phyloP scores from a whole-genome alignment of 2,329 filamentous ascomycete species.

The Sporothrix inflata region DNA sequence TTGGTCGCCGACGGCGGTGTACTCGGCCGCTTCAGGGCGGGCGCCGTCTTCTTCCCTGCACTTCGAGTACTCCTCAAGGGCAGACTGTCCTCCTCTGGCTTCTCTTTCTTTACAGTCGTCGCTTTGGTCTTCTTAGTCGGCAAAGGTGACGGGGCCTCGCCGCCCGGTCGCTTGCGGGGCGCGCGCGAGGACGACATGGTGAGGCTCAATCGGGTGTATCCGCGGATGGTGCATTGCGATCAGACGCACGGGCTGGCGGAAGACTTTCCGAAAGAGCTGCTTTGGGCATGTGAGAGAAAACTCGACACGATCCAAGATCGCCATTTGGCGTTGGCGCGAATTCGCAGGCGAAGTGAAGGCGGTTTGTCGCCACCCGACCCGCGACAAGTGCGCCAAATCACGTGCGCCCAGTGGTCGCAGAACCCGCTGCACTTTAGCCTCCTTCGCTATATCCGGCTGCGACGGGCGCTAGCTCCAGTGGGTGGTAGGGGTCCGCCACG shows the following conservation, averaged over 20 bases:
- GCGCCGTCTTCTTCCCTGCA: neutral
- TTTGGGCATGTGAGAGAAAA: neutral
- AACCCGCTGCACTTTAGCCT: neutral
- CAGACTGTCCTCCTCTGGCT: conserved; percentile 25
- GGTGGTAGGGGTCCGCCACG: neutral
- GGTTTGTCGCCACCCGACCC: conserved; percentile 12
- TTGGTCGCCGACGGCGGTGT: neutral
- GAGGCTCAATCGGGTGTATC: neutral
- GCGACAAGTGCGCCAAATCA: conserved; percentile 33
- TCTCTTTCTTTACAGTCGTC: conserved; percentile 30
- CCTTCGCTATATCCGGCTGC: neutral
- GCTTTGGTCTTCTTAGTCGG: conserved; percentile 40
- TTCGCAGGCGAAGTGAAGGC: neutral
- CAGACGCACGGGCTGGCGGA: neutral
- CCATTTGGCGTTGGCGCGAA: neutral
- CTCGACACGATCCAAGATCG: neutral
- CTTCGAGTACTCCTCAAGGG: too few relatives aligned
- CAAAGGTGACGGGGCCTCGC: conserved; percentile 47
- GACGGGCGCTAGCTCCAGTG: neutral
- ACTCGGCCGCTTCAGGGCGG: neutral
- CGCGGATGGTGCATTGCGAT: neutral
- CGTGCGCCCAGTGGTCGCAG: conserved; percentile 22
- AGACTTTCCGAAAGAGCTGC: neutral
- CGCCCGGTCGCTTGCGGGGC: conserved; percentile 65
- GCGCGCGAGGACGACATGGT: conserved; percentile 61